These are phyloP conservation scores for Gracilaria gracilis DNA, from an alignment of 23 red algal species.

Conservation along the genomic window DNA sequence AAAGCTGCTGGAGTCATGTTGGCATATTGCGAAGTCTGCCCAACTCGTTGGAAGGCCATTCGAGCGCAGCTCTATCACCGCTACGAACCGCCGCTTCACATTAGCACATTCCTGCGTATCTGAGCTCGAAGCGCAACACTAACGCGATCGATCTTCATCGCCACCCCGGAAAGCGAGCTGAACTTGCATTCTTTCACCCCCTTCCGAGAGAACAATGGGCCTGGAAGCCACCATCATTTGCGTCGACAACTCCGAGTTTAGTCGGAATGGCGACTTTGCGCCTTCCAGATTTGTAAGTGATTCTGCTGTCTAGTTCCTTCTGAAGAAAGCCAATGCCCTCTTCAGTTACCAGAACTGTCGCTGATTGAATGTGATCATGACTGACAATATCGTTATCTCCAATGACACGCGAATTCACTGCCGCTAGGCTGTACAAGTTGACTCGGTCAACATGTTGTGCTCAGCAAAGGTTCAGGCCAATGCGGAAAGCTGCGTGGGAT, in stretches of 20 bases:
- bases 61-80: too few species aligned
- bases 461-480: constrained; percentile 87
- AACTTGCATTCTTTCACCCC: background rate
- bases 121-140: background rate
- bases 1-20: too few species aligned
- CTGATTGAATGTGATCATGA: background rate
- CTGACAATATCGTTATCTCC: background rate
- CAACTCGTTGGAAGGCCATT: too few species aligned
- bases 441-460: constrained; percentile 93
- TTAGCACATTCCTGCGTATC: background rate
- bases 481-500: constrained; percentile 91
- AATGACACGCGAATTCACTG: background rate
- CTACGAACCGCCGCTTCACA: background rate
- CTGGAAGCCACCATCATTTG: constrained; percentile 99
- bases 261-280: constrained; percentile 96
- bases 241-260: constrained; percentile 99
- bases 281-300: constrained; percentile 89
- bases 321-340: too few species aligned
- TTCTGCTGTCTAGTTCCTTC: background rate
- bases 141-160: background rate
- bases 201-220: constrained; percentile 57
- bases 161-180: background rate
- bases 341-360: background rate
- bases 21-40: too few species aligned
- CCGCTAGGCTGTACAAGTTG: constrained; percentile 83